phyloP scores from a whole-genome alignment of 202 grass and related monocot genomes.

The Panicum virgatum region DNA sequence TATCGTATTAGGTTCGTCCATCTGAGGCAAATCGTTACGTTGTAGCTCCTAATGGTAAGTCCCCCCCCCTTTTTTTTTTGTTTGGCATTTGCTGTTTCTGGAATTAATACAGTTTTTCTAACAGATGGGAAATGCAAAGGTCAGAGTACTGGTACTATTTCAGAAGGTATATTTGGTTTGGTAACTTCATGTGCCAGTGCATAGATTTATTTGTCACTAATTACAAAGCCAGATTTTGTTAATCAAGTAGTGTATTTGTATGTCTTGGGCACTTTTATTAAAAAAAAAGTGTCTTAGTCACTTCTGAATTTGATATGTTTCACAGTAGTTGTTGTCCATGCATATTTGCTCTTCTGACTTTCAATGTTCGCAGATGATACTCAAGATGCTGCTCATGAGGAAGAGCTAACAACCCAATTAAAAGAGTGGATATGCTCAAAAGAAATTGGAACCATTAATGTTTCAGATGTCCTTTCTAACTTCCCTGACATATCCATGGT shows the following conservation, averaged over 20 bases:
- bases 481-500: conserved; percentile 85
- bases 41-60: conserved; percentile 81
- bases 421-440: conserved; percentile 79
- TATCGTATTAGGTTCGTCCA: conserved; percentile 63
- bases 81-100: conserved; percentile 32
- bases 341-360: conserved; percentile 25
- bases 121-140: conserved; percentile 55
- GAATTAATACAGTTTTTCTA: conserved; percentile 31
- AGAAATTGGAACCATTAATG: conserved; percentile 46
- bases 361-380: conserved; percentile 74
- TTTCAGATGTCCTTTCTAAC: conserved; percentile 76
- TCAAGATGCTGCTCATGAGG: conserved; percentile 85
- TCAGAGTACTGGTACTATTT: conserved; percentile 57
- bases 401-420: conserved; percentile 65
- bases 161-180: conserved; percentile 60
- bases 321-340: neutral
- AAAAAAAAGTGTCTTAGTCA: neutral
- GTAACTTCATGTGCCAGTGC: conserved; percentile 25
- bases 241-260: conserved; percentile 2
- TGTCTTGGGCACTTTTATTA: neutral
- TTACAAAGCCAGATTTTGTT: neutral
- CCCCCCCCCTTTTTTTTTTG: neutral
- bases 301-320: neutral
- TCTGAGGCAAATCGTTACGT: conserved; percentile 71
- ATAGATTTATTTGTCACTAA: neutral